Evolutionary conservation across 169 alveolate species (phyloP).

Genomic region (Babesia bovis): DNA sequence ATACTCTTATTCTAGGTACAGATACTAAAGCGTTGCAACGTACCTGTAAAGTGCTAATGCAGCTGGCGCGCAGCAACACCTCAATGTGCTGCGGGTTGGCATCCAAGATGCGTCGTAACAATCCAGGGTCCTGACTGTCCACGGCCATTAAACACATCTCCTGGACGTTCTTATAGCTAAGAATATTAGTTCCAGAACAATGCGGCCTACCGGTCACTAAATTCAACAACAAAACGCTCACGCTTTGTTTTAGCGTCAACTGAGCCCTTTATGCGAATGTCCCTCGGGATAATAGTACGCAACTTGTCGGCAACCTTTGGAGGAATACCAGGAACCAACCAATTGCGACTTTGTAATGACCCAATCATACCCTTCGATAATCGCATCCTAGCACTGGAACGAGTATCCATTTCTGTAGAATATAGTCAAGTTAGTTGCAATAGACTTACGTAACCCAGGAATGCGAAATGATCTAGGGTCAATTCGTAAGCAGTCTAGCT

Average conservation of each 20-base stretch:
- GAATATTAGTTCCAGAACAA: neutral
- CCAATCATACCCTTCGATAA: slow-evolving; percentile 6
- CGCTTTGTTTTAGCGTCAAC: neutral
- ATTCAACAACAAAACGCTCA: slow-evolving; percentile 19
- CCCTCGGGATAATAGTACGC: neutral
- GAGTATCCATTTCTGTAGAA: slow-evolving; percentile 9
- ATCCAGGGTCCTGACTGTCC: slow-evolving; percentile 38
- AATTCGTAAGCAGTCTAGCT: slow-evolving; percentile 7
- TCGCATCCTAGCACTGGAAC: neutral
- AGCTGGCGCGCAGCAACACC: slow-evolving; percentile 38
- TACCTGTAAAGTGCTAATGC: slow-evolving; percentile 47
- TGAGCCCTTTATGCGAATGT: slow-evolving; percentile 3
- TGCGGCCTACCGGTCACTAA: slow-evolving; percentile 4
- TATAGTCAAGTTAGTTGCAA: neutral
- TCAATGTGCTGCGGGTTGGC: slow-evolving; percentile 49
- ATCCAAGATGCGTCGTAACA: slow-evolving; percentile 14
- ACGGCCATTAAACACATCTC: slow-evolving; percentile 35
- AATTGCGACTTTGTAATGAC: slow-evolving; percentile 15
- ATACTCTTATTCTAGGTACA: too few relatives aligned
- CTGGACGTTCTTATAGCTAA: slow-evolving; percentile 43
- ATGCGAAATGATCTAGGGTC: slow-evolving; percentile 29
- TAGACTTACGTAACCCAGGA: neutral
- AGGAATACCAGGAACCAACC: slow-evolving; percentile 14
- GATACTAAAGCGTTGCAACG: too few relatives aligned
- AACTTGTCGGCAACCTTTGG: slow-evolving; percentile 15